These are phyloP conservation scores for Colletotrichum spaethianum DNA, from an alignment of 2,329 filamentous ascomycete genomes.

Conservation along the genomic window DNA sequence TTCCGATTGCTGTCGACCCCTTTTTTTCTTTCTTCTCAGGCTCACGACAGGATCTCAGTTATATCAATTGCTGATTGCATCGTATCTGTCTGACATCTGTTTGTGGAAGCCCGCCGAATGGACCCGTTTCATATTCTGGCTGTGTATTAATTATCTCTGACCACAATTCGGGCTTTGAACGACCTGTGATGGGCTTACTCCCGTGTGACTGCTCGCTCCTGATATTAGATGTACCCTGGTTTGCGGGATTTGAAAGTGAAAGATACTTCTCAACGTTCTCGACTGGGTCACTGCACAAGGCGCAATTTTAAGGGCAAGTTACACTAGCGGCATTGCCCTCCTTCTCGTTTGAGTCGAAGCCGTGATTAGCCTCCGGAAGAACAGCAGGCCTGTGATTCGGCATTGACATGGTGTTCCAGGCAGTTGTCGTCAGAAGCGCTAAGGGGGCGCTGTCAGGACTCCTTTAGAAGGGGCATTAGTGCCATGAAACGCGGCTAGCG, in stretches of 20 bases:
- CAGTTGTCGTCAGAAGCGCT: background rate
- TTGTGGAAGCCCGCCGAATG: background rate
- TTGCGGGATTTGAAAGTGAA: background rate
- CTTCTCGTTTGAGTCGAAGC: background rate
- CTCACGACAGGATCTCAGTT: background rate
- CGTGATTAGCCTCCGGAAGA: background rate
- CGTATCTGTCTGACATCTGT: background rate
- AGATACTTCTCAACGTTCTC: background rate
- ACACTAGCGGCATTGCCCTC: background rate
- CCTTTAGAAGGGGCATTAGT: background rate
- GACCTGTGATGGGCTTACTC: no score
- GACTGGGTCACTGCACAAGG: background rate
- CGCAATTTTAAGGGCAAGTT: background rate
- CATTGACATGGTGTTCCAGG: background rate
- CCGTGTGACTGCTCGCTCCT: no score
- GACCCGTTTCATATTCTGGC: background rate
- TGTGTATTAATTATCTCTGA: background rate
- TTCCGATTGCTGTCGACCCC: conserved; percentile 13
- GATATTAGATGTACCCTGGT: background rate
- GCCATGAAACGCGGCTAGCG: background rate
- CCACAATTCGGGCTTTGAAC: background rate
- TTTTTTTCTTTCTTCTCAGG: background rate
- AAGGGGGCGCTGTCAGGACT: background rate
- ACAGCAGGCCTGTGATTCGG: background rate
- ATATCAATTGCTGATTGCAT: background rate